phyloP scores from a whole-genome alignment of 2,329 filamentous ascomycete genomes.

The Alternaria ethzedia region DNA sequence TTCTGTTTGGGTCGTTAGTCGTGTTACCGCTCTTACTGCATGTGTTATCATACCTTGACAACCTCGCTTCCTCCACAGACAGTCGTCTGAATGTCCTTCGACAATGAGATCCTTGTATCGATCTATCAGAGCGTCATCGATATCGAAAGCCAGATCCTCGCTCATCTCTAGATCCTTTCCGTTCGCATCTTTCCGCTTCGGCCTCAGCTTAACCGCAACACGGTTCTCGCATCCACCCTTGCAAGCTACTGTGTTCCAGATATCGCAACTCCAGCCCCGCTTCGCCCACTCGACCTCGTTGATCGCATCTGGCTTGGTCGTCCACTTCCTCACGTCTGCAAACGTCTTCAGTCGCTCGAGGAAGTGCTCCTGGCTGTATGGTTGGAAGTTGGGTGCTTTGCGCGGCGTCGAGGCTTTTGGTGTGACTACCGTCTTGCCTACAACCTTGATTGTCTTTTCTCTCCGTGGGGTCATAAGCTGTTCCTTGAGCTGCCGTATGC shows the following conservation, averaged over 20 bases:
- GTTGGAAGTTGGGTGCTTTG: conserved; percentile 74
- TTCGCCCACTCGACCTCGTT: conserved; percentile 95
- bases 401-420: conserved; percentile 32
- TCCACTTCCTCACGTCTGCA: conserved; percentile 89
- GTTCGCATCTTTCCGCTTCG: conserved; percentile 57
- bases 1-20: conserved; percentile 48
- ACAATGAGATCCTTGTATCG: conserved; percentile 77
- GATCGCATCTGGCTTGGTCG: conserved; percentile 84
- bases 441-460: conserved; percentile 38
- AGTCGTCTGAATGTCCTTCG: conserved; percentile 77
- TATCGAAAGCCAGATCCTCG: conserved; percentile 53
- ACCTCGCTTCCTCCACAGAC: conserved; percentile 85
- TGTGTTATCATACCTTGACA: conserved; percentile 71
- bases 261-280: conserved; percentile 83
- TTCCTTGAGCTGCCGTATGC: conserved; percentile 40
- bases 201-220: conserved; percentile 75
- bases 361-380: conserved; percentile 83
- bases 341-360: conserved; percentile 84
- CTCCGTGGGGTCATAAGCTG: conserved; percentile 39
- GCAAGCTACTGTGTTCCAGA: conserved; percentile 78
- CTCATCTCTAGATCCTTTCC: conserved; percentile 59
- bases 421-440: conserved; percentile 37
- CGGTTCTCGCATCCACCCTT: conserved; percentile 81
- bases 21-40: not conserved
- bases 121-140: conserved; percentile 71